Evolutionary conservation across 2,329 filamentous ascomycete species (phyloP), one percentile per base, ranked within the genome.

Genomic region (Triangularia verruculosa): DNA sequence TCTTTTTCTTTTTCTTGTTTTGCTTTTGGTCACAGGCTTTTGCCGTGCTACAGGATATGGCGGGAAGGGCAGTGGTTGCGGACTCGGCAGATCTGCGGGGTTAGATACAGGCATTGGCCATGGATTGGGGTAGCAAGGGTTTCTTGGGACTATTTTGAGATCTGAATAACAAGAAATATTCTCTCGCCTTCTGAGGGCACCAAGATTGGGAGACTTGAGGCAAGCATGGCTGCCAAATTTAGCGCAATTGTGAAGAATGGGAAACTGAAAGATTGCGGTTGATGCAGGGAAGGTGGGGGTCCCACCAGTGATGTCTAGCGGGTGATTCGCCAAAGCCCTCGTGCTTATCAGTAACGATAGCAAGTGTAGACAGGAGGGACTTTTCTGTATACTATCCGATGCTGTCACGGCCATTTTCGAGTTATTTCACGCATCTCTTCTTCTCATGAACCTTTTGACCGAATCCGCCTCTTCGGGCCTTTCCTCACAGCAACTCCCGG

Each of bases 301-400:
- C 47, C 22, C 20, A 22, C 32, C 47, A 22, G 20, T 15, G 34
- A 57, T 13, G 43, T 27, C n/a, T 58, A 39, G 61, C 24, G 58
- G 27, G 39, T 62, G 61, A 62, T 62, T 62, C 54, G 61, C 34
- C 3, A 22, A 34, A 43, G n/a, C 15, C 24, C 2, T 58, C n/a
- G 32, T 58, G 56, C 56, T 58, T 58, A 58, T 58, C 56, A 58
- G n/a, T n/a, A 22, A 17, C 20, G 17, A 24, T 53, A 11, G 47
- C 47, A 39, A 39, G 34, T 39, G 34, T 13, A 13, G 9, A n/a
- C n/a, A 13, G 8, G 32, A 13, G 32, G 32, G 34, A n/a, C 15
- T 39, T 39, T 34, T 34, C 4, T 34, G 9, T 13, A 13, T 34
- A 13, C 13, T 9, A 13, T 34, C 13, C 11, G 13, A 13, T 22